Percentiles rank a stretch among this genome's conserved stretches.
phyloP scores from a whole-genome alignment of 140 eudicot genomes.

The Senecio squalidus region DNA sequence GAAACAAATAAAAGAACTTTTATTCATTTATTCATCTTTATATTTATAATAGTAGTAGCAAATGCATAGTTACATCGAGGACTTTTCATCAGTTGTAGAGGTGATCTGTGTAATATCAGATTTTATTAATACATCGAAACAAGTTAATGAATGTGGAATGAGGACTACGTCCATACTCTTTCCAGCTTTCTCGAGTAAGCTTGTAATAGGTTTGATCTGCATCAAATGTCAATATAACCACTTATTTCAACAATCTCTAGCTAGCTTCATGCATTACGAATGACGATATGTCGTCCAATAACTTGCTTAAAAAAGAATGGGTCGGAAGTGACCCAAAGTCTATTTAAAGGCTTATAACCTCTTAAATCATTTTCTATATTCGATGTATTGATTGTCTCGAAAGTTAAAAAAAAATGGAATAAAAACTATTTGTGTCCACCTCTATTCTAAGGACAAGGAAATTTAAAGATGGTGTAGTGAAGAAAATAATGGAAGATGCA shows the following conservation, averaged over 20 bases:
- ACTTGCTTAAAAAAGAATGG: neutral
- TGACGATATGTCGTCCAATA: no score
- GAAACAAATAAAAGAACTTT: neutral
- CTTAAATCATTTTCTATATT: no score
- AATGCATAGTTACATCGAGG: conserved; percentile 25
- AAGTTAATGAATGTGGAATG: conserved; percentile 62
- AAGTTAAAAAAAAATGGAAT: no score
- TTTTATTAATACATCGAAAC: conserved; percentile 45
- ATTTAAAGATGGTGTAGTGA: neutral
- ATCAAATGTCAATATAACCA: neutral
- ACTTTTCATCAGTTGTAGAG: conserved; percentile 26
- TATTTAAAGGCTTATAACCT: neutral
- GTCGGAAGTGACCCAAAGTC: neutral
- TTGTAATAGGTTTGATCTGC: conserved; percentile 57
- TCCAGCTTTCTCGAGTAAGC: conserved; percentile 29
- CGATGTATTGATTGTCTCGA: no score
- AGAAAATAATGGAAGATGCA: neutral
- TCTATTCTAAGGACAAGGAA: neutral
- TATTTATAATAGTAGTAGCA: neutral
- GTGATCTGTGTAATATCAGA: conserved; percentile 27
- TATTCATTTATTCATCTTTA: neutral
- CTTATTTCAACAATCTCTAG: neutral
- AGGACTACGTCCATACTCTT: conserved; percentile 38
- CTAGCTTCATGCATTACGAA: neutral
- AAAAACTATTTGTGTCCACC: no score